Percentiles rank a stretch among this genome's conserved stretches.
Conservation (phyloP, 2,329 filamentous ascomycete genomes). For the Cryphonectria carpinicola region DNA sequence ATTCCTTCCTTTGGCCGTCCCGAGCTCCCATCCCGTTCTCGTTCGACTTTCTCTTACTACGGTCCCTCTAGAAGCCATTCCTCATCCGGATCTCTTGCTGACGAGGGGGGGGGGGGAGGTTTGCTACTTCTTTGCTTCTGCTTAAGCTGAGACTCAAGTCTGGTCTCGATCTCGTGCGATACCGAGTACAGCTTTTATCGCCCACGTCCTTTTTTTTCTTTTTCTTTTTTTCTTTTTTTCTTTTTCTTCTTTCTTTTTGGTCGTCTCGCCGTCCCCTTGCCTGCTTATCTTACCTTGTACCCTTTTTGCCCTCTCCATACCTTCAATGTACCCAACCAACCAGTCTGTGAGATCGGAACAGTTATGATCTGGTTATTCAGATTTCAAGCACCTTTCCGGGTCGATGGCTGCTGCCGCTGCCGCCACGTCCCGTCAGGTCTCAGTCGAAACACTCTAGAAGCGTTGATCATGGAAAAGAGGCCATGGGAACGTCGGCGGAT, state of each 20-base stretch:
- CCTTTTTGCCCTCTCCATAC: background rate
- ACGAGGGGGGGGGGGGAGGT: background rate
- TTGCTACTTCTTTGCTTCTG: background rate
- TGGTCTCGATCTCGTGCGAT: background rate
- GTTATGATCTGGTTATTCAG: too few relatives aligned
- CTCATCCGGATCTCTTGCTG: slow-evolving; percentile 1
- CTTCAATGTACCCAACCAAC: background rate
- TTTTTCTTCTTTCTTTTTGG: background rate
- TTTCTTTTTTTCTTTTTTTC: background rate
- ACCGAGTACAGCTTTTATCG: background rate
- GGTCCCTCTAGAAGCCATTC: slow-evolving; percentile 1
- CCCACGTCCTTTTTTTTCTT: background rate
- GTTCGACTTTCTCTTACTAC: background rate
- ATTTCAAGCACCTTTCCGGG: background rate
- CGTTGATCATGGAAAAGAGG: slow-evolving; percentile 4
- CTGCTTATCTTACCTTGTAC: background rate
- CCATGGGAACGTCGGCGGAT: background rate
- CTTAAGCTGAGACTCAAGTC: background rate
- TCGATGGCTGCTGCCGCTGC: background rate
- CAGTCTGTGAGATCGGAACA: background rate
- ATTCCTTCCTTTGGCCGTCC: background rate
- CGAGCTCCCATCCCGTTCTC: background rate
- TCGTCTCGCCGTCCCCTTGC: background rate
- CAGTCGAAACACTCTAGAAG: slow-evolving; percentile 24
- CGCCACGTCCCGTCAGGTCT: slow-evolving; percentile 4